phyloP scores from a whole-genome alignment of 371 early-diverging fungal species.

The Quaeritorhiza haematococci region DNA sequence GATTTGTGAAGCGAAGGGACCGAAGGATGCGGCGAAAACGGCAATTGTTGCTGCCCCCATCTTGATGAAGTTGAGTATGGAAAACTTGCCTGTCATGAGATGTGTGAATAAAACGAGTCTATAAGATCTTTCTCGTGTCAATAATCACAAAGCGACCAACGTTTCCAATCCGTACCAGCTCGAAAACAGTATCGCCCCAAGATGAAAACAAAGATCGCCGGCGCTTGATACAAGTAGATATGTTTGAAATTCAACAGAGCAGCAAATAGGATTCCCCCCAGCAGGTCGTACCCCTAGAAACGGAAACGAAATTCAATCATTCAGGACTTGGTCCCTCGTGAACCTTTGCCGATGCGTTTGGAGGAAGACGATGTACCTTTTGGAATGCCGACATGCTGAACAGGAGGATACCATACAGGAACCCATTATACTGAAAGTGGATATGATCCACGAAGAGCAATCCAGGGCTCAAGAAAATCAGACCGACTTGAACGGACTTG shows the following conservation, averaged over 20 bases:
- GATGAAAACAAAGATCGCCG: conserved; percentile 88
- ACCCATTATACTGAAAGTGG: conserved; percentile 97
- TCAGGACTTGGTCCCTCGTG: no score
- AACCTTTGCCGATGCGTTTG: no score
- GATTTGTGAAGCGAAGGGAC: conserved; percentile 61
- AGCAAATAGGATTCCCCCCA: conserved; percentile 80
- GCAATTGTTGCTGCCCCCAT: conserved; percentile 63
- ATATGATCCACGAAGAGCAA: conserved; percentile 62
- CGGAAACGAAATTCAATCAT: no score
- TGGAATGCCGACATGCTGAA: conserved; percentile 18
- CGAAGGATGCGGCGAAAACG: conserved; percentile 75
- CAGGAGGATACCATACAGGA: conserved; percentile 83
- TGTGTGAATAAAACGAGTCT: conserved; percentile 4
- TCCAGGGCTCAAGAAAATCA: conserved; percentile 80
- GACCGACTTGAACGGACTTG: conserved; percentile 14
- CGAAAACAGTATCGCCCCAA: conserved; percentile 76
- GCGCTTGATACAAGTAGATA: conserved; percentile 91
- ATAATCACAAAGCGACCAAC: conserved; percentile 5
- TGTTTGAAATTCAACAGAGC: conserved; percentile 92
- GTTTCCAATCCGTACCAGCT: neutral
- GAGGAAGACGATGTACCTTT: conserved; percentile 4
- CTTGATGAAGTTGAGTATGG: conserved; percentile 35
- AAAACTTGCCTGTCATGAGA: conserved; percentile 18
- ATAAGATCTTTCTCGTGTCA: neutral
- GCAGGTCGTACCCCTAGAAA: conserved; percentile 51